Percentiles rank a stretch among this genome's conserved stretches.
These are phyloP conservation scores for Saccharum spontaneum DNA, from an alignment of 176 grass and related monocot species.

Conservation along the genomic window DNA sequence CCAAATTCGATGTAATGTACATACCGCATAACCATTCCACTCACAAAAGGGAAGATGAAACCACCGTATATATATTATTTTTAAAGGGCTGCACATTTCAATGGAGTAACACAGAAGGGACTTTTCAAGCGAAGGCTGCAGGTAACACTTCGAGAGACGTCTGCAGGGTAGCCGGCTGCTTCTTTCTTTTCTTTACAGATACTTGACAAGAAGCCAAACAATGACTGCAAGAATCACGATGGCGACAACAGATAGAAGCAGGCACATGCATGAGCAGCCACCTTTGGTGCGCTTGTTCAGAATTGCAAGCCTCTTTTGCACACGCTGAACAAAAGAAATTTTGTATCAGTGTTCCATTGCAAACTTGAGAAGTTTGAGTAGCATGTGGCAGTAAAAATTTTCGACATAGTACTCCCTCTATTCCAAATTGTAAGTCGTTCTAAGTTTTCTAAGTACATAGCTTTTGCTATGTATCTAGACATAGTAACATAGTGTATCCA, in stretches of 20 bases:
- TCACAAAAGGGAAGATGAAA: conserved; percentile 28
- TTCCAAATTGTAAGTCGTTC: background rate
- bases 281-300: conserved; percentile 92
- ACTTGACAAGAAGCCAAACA: conserved; percentile 84
- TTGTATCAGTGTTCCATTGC: background rate
- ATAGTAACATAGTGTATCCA: background rate
- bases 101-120: background rate
- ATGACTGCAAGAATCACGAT: conserved; percentile 79
- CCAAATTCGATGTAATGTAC: background rate
- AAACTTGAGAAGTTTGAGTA: background rate
- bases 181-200: conserved; percentile 52
- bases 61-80: conserved; percentile 9
- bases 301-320: conserved; percentile 80
- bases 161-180: background rate
- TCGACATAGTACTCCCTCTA: background rate
- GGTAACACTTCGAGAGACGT: background rate
- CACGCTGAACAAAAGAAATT: conserved; percentile 52
- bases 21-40: conserved; percentile 21
- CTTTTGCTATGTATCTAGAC: background rate
- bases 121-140: background rate
- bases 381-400: background rate
- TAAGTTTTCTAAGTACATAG: background rate
- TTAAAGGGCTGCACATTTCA: conserved; percentile 37
- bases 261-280: conserved; percentile 81
- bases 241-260: conserved; percentile 61